Conservation (phyloP, 2,329 filamentous ascomycete genomes). For the Amauroascus niger region DNA sequence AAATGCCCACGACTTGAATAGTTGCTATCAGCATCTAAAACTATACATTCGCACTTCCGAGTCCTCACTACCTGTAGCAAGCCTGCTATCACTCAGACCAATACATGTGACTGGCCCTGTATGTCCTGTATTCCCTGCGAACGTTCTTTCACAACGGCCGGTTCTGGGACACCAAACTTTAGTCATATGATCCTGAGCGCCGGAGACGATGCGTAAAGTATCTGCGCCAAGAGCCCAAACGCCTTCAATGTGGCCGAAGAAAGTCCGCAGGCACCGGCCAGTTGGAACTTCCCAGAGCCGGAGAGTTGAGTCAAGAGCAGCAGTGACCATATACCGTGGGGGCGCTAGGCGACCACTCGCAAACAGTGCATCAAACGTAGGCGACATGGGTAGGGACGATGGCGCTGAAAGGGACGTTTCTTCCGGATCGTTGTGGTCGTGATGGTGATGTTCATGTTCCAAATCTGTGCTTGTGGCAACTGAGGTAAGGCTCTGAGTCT, state of each 20-base stretch:
- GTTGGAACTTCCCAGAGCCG: slow-evolving; percentile 83
- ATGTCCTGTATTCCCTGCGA: slow-evolving; percentile 84
- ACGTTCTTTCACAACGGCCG: slow-evolving; percentile 84
- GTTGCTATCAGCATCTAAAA: slow-evolving; percentile 8
- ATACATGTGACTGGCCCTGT: slow-evolving; percentile 87
- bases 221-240: slow-evolving; percentile 90
- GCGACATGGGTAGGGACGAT: slow-evolving; percentile 20
- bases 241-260: slow-evolving; percentile 94
- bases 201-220: slow-evolving; percentile 75
- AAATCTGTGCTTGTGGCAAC: slow-evolving; percentile 13
- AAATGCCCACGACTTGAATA: too few species aligned
- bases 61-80: slow-evolving; percentile 89
- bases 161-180: slow-evolving; percentile 92
- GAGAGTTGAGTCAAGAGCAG: slow-evolving; percentile 81
- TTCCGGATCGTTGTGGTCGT: slow-evolving; percentile 20
- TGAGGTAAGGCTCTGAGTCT: slow-evolving; percentile 21
- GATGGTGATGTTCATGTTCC: slow-evolving; percentile 14
- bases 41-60: slow-evolving; percentile 68
- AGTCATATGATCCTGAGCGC: slow-evolving; percentile 86
- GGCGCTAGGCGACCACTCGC: slow-evolving; percentile 59
- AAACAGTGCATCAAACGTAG: slow-evolving; percentile 40
- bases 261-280: slow-evolving; percentile 74
- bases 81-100: slow-evolving; percentile 75
- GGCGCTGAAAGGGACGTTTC: slow-evolving; percentile 16
- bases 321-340: slow-evolving; percentile 85